These are phyloP conservation scores for Eustoma russellianum DNA, from an alignment of 257 asterid genomes.

Conservation along the genomic window DNA sequence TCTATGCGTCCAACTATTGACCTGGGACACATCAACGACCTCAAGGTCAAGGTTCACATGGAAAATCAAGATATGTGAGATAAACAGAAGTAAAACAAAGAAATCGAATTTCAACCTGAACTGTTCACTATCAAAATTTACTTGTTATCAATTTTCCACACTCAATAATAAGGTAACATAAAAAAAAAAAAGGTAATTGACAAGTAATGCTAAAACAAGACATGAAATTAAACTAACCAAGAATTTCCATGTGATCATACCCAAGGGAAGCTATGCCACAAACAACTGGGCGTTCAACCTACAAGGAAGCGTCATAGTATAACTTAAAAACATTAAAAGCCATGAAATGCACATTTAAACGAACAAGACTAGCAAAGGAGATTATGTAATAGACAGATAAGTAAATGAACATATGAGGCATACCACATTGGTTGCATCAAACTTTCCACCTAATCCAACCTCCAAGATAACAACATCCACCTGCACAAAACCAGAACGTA, in stretches of 20 bases:
- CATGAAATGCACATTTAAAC: constrained; percentile 1
- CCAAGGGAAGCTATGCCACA: constrained; percentile 87
- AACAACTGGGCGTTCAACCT: constrained; percentile 77
- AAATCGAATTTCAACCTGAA: too few species aligned
- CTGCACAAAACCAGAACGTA: constrained; percentile 33
- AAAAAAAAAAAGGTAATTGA: constrained; percentile 14
- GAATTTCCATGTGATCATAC: constrained; percentile 96
- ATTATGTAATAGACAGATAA: neutral
- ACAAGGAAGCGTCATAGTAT: constrained; percentile 16
- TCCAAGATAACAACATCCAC: constrained; percentile 94
- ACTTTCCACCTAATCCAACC: constrained; percentile 95
- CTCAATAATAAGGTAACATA: neutral
- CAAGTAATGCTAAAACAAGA: constrained; percentile 19
- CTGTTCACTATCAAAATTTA: too few species aligned
- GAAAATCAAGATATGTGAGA: too few species aligned
- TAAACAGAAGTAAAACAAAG: too few species aligned
- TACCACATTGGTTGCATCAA: constrained; percentile 98
- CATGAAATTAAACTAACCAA: constrained; percentile 65
- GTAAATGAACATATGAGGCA: constrained; percentile 14
- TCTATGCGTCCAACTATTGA: too few species aligned
- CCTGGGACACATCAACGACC: too few species aligned
- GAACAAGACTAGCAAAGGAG: constrained; percentile 6
- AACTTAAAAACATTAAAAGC: constrained; percentile 20
- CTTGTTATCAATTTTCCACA: too few species aligned
- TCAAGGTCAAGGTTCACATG: too few species aligned